These are phyloP conservation scores for Aspergillus spinulosporus DNA, from an alignment of 2,329 filamentous ascomycete species.

Conservation along the genomic window DNA sequence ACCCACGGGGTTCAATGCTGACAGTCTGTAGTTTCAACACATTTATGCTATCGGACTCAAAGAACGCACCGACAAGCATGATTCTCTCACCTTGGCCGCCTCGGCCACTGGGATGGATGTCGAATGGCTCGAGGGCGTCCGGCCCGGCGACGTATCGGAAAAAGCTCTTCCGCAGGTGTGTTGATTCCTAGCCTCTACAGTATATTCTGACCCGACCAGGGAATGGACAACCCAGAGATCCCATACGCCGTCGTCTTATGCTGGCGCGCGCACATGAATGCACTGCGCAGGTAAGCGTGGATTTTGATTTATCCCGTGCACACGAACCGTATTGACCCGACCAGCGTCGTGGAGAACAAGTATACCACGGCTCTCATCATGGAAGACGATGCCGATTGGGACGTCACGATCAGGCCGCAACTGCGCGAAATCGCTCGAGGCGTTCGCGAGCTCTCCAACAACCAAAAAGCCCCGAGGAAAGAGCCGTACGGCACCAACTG, in stretches of 20 bases:
- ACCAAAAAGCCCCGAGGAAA: conserved; percentile 24
- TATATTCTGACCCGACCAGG: conserved; percentile 16
- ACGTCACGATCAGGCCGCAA: conserved; percentile 53
- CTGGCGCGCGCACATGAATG: conserved; percentile 46
- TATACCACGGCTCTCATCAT: conserved; percentile 54
- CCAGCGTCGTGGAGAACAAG: conserved; percentile 48
- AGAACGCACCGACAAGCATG: conserved; percentile 52
- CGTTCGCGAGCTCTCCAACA: conserved; percentile 32
- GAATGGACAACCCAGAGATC: conserved; percentile 15
- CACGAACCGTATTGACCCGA: background rate
- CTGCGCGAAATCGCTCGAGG: conserved; percentile 42
- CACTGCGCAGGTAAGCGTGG: conserved; percentile 29
- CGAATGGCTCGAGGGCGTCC: conserved; percentile 49
- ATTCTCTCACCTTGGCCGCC: conserved; percentile 49
- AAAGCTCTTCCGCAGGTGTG: conserved; percentile 45
- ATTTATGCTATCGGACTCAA: conserved; percentile 51
- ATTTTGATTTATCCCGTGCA: too few relatives aligned
- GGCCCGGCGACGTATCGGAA: conserved; percentile 42
- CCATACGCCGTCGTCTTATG: conserved; percentile 41
- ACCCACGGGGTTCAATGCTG: background rate
- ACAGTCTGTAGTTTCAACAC: conserved; percentile 41
- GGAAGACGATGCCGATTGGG: conserved; percentile 62
- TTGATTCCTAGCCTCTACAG: background rate
- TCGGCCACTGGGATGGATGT: conserved; percentile 46
- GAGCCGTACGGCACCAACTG: conserved; percentile 55